Evolutionary conservation across 345 rosid species (phyloP).

Genomic region (Melaleuca quinquenervia): DNA sequence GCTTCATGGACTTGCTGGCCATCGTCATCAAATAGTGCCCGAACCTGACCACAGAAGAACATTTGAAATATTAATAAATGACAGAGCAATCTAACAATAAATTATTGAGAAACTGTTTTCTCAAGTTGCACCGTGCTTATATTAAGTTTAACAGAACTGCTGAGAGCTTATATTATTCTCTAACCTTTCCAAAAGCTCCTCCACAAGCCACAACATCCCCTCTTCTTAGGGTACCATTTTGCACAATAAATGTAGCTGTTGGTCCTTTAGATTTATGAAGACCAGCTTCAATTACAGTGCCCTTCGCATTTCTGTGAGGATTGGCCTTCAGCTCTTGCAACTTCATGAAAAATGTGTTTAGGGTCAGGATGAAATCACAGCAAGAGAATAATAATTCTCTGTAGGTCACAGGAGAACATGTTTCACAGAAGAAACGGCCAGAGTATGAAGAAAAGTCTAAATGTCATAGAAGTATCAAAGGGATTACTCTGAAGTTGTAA

Average conservation of each 20-base stretch:
- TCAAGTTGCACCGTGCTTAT: background rate
- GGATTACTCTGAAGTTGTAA: background rate
- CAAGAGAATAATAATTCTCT: background rate
- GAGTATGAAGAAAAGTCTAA: background rate
- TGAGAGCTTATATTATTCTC: slow-evolving; percentile 5
- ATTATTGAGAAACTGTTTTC: background rate
- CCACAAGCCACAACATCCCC: slow-evolving; percentile 95
- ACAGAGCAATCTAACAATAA: background rate
- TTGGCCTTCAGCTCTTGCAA: slow-evolving; percentile 97
- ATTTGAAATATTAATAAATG: background rate
- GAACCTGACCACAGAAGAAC: slow-evolving; percentile 36
- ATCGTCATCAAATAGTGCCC: slow-evolving; percentile 81
- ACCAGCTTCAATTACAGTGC: slow-evolving; percentile 90
- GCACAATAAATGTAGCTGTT: slow-evolving; percentile 82
- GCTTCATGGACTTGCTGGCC: slow-evolving; percentile 79
- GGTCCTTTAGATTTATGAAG: slow-evolving; percentile 92
- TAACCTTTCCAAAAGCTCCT: slow-evolving; percentile 94
- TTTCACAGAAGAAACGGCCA: background rate
- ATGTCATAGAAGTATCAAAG: background rate
- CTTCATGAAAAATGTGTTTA: slow-evolving; percentile 30
- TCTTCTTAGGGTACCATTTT: slow-evolving; percentile 86
- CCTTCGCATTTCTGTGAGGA: slow-evolving; percentile 93
- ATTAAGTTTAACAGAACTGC: background rate
- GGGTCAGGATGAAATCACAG: background rate
- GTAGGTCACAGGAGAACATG: background rate